Base-by-base conservation (phyloP, 106 monocot genomes). In the Cymbidium sinense region DNA sequence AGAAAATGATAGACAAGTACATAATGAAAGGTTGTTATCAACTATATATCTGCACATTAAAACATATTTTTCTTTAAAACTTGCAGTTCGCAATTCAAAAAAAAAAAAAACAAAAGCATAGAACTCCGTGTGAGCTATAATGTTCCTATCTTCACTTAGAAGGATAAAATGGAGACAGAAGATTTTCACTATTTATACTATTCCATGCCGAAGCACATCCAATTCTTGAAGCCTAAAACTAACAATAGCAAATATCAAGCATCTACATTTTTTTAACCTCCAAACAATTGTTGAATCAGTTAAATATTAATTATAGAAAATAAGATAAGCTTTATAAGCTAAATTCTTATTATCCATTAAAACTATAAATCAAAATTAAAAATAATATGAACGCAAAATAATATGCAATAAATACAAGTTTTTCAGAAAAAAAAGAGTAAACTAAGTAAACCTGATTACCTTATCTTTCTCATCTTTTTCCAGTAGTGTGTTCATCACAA, bases 401-500 rank as follows among this genome's bases (percentile, higher is more conserved):
- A 67, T 33, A 3, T 67, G 67, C 2, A 33, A 33, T 3, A 67
- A 67, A 67, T 33, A 13, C 4, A 5, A 31, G 20, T 31, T 67
- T 67, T 67, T 3, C 33, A 29, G n/a, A 33, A 33, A 67, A n/a
- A 67, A 33, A 29, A 13, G 29, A 67, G 67, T n/a, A 13, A 33
- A 33, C 17, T 58, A 39, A 21, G 12, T 31, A 71, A 71, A 71
- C 20, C n/a, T 36, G 70, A 20, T 71, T 71, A 90, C 93, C 90
- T 83, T 90, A 13, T 90, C 90, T 81, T 88, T 82, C 6, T 91
- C 91, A 79, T 89, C 91, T 76, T 87, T 37, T 31, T 89, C 91
- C 23, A 94, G 85, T 43, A 81, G 18, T 12, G 94, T 94, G 72
- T 94, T 94, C 91, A 89, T 91, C 29, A 94, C 75, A 44, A 91